Evolutionary conservation across 306 rosid genomes (phyloP), one percentile per base, ranked within the genome.

Genomic region (Ammopiptanthus mongolicus): DNA sequence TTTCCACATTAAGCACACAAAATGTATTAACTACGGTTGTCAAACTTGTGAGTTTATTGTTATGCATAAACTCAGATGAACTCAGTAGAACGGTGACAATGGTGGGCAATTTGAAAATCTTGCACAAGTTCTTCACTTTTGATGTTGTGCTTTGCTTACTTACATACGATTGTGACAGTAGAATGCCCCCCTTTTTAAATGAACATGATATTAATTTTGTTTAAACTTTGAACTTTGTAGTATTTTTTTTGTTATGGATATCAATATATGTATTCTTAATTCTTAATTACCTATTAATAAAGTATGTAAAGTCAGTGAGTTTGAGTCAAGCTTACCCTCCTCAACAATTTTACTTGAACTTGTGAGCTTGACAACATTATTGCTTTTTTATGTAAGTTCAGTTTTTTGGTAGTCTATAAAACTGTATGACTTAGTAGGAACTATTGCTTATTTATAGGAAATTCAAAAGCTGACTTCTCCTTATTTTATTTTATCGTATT

Each of bases 231-330:
- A 59, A 73, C n/a, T 60, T 47, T 12, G n/a, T 19, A 11, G 23
- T 53, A 5, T 3, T 9, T 74, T 73, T 73, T 66, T 21, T n/a
- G n/a, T 44, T 70, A 36, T 70, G 75, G 21, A n/a, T n/a, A 48
- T 48, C 10, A 52, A 72, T 58, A 41, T 58, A 9, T 58, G 77
- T n/a, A 28, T 41, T 41, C 46, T 58, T 58, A 23, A 28, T 41
- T 41, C 46, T 58, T 58, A 23, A 41, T 58, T 28, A 57, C 33
- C 41, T 58, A 41, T 73, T 58, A 25, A 36, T 9, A 19, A 72
- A 57, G 23, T 73, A 42, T 25, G 77, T 34, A 11, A 73, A 9
- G 39, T 36, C 56, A 57, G 39, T 41, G 29, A 72, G 29, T 9
- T 25, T 55, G 18, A 37, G 25, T 13, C 11, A 15, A 31, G 34